Base-by-base conservation (phyloP, 148 eudicot species). In the Vaccinium darrowii region DNA sequence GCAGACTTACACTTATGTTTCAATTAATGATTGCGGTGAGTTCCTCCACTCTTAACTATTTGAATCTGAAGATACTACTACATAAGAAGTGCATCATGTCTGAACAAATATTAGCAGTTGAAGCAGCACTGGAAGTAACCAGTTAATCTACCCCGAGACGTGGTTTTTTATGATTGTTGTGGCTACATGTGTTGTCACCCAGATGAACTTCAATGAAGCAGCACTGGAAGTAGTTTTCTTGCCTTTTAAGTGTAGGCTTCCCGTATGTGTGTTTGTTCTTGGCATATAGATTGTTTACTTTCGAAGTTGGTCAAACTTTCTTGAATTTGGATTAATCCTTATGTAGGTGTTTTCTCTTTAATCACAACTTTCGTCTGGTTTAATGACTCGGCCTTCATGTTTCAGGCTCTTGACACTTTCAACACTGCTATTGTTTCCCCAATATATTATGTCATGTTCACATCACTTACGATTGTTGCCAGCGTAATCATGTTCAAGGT, bases 401-500 rank as follows among this genome's bases (percentile, higher is more conserved):
- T 90, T 85, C 92, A 92, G 95, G 95, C 93, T 54, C 92, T 92
- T 79, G 93, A 92, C 86, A 90, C 91, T 47, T 92, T 92, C 89
- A 90, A 88, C 86, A 90, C 94, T 9, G 93, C 89, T 51, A 84
- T 92, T 74, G 93, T 92, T 79, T 92, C 95, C 79, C 95, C 93
- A 36, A 88, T 92, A 88, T 92, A 92, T 39, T 92, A 91, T 81
- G 95, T 91, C 81, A 85, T 92, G 95, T 92, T 92, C 84, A 92
- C 95, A 12, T 86, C 91, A 60, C 93, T 92, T 71, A 92, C 95
- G 10, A 91, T 92, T 62, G 71, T 91, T 83, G 95, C 95, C 21
- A 92, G 93, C 52, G 89, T 89, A 47, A 91, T 92, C 49, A 91
- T 92, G 95, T 91, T 92, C 84, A 92, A 91, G 95, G 94, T 92